Evolutionary conservation across 192 early-diverging fungal species (phyloP), one percentile per base, ranked within the genome.

Genomic region (Coemansia pectinata): DNA sequence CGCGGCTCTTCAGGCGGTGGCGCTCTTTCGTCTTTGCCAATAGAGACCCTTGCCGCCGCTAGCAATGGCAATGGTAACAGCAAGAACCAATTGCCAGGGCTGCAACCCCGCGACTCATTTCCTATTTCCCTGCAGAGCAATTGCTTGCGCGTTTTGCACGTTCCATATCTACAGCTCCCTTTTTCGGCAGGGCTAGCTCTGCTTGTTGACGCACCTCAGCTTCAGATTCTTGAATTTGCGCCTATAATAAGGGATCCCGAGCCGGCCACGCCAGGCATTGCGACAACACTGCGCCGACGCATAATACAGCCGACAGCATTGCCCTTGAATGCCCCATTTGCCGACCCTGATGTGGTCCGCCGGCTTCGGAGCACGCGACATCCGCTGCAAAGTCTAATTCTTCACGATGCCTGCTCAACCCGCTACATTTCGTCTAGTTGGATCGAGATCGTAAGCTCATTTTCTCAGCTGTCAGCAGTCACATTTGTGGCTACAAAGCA

Each of bases 361-460:
- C 81, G 61, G 41, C 50, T 83, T 12, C 42, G 59, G 33, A 38
- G 11, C 10, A 52, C 63, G 62, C 77, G 74, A 42, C 81, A 77
- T 19, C 81, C 75, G 38, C 74, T 83, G 36, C 65, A 71, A 55
- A 71, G 70, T 40, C 60, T 83, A 69, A 66, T 78, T 55, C 50
- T 83, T 12, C 81, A 78, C 45, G 72, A 68, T 10, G 75, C 81
- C 6, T 83, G 76, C 70, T 66, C 69, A 8, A 71, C 69, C 11
- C 74, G 74, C 41, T 83, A 72, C 70, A 74, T 78, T 17, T 73
- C 74, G 7, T 66, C 67, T 25, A 77, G 81, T 66, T 83, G 75
- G 76, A 75, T 83, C 29, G 65, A 83, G 72, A 62, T 77, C 11
- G 69, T 83, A 48, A 83, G 74, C 63, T 62, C 70, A 17, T 67